Evolutionary conservation across 805 yeast species (phyloP), one percentile per base, ranked within the genome.

Genomic region (Priceomyces haplophilus): DNA sequence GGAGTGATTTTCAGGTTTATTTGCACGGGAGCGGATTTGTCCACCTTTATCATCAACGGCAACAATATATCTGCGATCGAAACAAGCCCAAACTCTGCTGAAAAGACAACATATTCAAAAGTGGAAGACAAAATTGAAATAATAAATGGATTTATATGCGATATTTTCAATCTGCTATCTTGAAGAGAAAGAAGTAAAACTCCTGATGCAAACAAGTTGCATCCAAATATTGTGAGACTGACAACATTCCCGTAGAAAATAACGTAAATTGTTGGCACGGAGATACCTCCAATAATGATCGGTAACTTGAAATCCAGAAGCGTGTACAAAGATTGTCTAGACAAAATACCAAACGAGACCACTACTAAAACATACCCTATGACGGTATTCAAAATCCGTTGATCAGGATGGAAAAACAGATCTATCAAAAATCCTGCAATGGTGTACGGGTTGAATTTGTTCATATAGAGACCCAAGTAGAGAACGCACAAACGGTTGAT

Each of bases 361-460:
- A 46, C 2, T 6, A 50, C 36, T 6, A 46, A 34, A 8, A 17
- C 20, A 35, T 42, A 52, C 15, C 39, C 39, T n/a, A 36, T 17
- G 34, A 38, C 43, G 10, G 41, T 62, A 60, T 11, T 63, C 65
- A 3, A 46, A 34, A 34, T 6, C 5, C 44, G 25, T 7, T 34
- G 35, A 15, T 43, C 27, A 27, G 29, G 39, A 21, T 44, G 45
- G n/a, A 29, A 37, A 37, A 49, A 58, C 7, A 58, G 16, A 38
- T 67, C 71, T 20, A 51, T 50, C 3, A 61, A 21, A 27, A 64
- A 52, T 20, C 60, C 56, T 18, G 58, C 17, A n/a, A 58, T 51
- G 6, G 70, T 60, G 45, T 58, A 61, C n/a, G 58, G 40, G 38
- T 65, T 67, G 55, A 55, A 55, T 7, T 45, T 51, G 42, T 58